These are phyloP conservation scores for Erigeron philadelphicus DNA, from an alignment of 140 eudicot species.

Conservation along the genomic window DNA sequence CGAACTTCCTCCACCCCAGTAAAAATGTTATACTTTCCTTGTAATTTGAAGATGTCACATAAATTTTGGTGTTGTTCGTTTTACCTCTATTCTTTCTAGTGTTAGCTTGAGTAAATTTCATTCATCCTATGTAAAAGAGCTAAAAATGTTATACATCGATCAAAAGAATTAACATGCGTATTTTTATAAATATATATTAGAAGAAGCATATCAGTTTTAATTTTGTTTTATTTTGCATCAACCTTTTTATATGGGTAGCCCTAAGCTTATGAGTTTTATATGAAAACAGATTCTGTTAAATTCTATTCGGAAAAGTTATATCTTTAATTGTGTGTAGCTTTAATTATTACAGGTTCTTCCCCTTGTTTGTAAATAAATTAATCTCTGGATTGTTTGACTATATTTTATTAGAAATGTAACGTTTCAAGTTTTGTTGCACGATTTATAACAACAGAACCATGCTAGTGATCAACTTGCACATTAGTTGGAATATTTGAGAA, in stretches of 20 bases:
- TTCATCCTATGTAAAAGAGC: slow-evolving; percentile 13
- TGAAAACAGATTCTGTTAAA: too few species aligned
- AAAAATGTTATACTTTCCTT: slow-evolving; percentile 9
- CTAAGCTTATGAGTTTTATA: too few species aligned
- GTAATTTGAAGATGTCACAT: background rate
- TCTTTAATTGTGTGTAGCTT: background rate
- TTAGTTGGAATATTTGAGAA: too few species aligned
- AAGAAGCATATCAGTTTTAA: background rate
- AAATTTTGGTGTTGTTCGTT: slow-evolving; percentile 21
- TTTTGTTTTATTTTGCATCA: background rate
- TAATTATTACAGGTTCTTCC: background rate
- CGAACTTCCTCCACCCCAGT: slow-evolving; percentile 37
- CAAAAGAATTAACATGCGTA: slow-evolving; percentile 18
- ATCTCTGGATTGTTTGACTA: background rate
- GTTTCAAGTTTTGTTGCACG: too few species aligned
- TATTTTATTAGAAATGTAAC: too few species aligned
- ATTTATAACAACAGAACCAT: too few species aligned
- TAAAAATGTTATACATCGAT: slow-evolving; percentile 4
- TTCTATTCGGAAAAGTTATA: background rate
- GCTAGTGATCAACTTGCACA: too few species aligned
- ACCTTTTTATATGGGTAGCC: too few species aligned
- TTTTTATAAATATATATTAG: background rate
- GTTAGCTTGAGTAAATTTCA: slow-evolving; percentile 19
- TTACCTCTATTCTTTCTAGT: slow-evolving; percentile 24
- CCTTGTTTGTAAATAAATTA: too few species aligned